These are phyloP conservation scores for Zasmidium cellare DNA, from an alignment of 2,329 filamentous ascomycete species.

Conservation along the genomic window DNA sequence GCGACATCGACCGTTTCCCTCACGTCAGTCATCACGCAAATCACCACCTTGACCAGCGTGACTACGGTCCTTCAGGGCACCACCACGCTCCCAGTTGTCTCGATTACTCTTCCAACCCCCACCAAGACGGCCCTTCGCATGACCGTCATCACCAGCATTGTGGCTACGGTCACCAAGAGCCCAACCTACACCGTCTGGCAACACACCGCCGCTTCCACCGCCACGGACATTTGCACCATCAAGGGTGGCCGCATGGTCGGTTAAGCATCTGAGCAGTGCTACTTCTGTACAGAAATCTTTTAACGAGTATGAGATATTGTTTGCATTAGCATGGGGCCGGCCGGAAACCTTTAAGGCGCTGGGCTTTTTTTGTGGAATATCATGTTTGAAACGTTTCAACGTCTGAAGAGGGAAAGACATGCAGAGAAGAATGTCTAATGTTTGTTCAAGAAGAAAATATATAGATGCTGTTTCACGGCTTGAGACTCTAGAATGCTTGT, in stretches of 20 bases:
- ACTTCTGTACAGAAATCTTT: neutral
- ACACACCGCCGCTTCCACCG: neutral
- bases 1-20: conserved; percentile 4
- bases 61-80: conserved; percentile 5
- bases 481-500: too few species aligned
- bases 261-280: neutral
- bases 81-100: conserved; percentile 1
- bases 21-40: conserved; percentile 9
- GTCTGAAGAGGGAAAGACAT: neutral
- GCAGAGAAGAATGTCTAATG: neutral
- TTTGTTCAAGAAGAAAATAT: too few species aligned
- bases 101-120: conserved; percentile 5
- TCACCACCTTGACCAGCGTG: conserved; percentile 11
- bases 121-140: conserved; percentile 2
- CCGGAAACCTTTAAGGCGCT: neutral
- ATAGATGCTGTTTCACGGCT: too few species aligned
- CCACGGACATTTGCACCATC: neutral
- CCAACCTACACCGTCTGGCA: conserved; percentile 2
- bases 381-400: neutral
- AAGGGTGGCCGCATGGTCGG: conserved; percentile 1
- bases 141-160: conserved; percentile 3
- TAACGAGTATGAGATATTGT: neutral
- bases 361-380: neutral
- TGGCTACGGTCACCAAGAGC: conserved; percentile 3
- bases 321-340: neutral